phyloP scores from a whole-genome alignment of 2,329 filamentous ascomycete genomes.

The Beauveria sp. region DNA sequence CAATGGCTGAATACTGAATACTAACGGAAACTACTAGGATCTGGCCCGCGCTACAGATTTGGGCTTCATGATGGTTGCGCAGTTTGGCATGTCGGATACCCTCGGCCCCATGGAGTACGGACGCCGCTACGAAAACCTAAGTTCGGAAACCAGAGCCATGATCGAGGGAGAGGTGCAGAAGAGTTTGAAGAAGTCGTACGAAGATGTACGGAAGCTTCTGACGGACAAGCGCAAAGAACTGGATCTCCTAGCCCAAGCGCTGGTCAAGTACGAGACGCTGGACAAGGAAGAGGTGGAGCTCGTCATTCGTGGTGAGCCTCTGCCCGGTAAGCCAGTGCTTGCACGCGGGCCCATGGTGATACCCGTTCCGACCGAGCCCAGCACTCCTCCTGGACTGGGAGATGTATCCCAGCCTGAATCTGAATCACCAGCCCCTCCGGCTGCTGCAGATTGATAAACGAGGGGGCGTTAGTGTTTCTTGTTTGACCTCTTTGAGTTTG shows the following conservation, averaged over 20 bases:
- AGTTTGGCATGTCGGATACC: conserved; percentile 79
- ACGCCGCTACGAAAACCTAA: conserved; percentile 72
- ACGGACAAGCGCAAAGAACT: conserved; percentile 73
- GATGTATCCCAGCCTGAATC: conserved; percentile 27
- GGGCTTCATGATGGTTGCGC: conserved; percentile 82
- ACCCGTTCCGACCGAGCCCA: conserved; percentile 29
- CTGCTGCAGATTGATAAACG: background rate
- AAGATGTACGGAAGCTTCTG: conserved; percentile 65
- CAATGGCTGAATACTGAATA: background rate
- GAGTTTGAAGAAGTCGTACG: conserved; percentile 72
- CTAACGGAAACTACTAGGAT: conserved; percentile 51
- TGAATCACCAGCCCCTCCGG: conserved; percentile 10
- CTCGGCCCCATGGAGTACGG: conserved; percentile 87
- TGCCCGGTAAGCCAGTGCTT: conserved; percentile 56
- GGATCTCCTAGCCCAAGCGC: conserved; percentile 77
- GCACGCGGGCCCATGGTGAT: conserved; percentile 42
- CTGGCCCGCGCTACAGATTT: conserved; percentile 73
- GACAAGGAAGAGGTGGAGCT: conserved; percentile 83
- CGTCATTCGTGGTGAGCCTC: conserved; percentile 78
- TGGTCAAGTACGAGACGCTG: conserved; percentile 91
- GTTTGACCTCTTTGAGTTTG: background rate
- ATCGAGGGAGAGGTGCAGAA: conserved; percentile 87
- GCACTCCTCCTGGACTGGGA: conserved; percentile 27
- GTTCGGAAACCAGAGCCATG: conserved; percentile 74
- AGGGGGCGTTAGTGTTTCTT: background rate